phyloP scores from a whole-genome alignment of 805 yeast species.

The Yarrowia osloensis region DNA sequence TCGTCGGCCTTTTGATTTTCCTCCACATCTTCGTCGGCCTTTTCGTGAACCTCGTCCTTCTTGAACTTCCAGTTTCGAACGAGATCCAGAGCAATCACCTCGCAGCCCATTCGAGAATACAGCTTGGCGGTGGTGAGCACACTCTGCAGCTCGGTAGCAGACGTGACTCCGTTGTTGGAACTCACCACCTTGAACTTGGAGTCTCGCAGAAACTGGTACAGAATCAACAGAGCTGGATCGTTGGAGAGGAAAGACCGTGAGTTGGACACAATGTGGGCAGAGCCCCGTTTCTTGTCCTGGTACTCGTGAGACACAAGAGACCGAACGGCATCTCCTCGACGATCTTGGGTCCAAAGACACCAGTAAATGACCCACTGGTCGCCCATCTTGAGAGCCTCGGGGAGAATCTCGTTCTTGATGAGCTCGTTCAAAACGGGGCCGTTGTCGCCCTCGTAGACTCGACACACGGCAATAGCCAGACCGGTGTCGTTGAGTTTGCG shows the following conservation, averaged over 20 bases:
- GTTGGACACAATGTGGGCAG: slow-evolving; percentile 4
- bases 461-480: slow-evolving; percentile 77
- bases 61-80: slow-evolving; percentile 68
- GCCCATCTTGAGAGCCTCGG: slow-evolving; percentile 59
- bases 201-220: slow-evolving; percentile 63
- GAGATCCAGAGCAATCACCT: slow-evolving; percentile 65
- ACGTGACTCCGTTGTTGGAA: slow-evolving; percentile 54
- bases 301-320: slow-evolving; percentile 51
- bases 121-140: slow-evolving; percentile 64
- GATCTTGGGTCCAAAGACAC: slow-evolving; percentile 67
- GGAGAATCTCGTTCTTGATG: slow-evolving; percentile 55
- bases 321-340: slow-evolving; percentile 56
- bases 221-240: slow-evolving; percentile 76
- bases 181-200: slow-evolving; percentile 38
- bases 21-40: background rate
- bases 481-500: slow-evolving; percentile 66
- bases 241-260: slow-evolving; percentile 55
- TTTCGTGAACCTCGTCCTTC: slow-evolving; percentile 1
- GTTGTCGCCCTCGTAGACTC: slow-evolving; percentile 66
- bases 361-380: slow-evolving; percentile 84
- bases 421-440: slow-evolving; percentile 56
- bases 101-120: slow-evolving; percentile 90
- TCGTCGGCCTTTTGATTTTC: slow-evolving; percentile 1
- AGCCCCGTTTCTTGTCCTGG: background rate
- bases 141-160: slow-evolving; percentile 56